These are phyloP conservation scores for Lizonia empirigonia DNA, from an alignment of 2,329 filamentous ascomycete genomes.

Conservation along the genomic window DNA sequence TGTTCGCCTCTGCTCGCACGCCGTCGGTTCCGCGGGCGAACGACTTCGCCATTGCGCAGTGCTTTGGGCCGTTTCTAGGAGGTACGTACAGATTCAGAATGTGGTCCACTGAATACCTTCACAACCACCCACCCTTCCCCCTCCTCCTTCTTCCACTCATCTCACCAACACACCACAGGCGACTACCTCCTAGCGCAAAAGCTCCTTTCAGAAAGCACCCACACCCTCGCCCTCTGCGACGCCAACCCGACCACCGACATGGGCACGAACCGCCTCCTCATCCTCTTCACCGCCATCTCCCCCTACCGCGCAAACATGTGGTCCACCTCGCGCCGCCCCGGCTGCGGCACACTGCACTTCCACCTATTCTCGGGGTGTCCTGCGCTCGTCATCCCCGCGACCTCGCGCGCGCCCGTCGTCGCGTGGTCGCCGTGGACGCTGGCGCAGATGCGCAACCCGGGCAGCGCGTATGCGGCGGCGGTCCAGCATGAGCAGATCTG, in stretches of 20 bases:
- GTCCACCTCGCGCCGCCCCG: constrained; percentile 46
- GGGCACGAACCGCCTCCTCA: constrained; percentile 42
- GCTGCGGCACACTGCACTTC: constrained; percentile 46
- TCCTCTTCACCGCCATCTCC: constrained; percentile 48
- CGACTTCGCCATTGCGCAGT: constrained; percentile 47
- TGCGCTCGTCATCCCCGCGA: constrained; percentile 46
- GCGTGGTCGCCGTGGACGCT: constrained; percentile 47
- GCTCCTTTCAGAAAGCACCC: constrained; percentile 39
- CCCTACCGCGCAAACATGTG: constrained; percentile 46
- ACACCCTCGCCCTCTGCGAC: constrained; percentile 43
- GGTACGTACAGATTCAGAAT: constrained; percentile 30
- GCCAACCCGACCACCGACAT: constrained; percentile 36
- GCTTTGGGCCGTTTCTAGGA: constrained; percentile 46
- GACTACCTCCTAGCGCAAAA: constrained; percentile 48
- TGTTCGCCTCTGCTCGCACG: constrained; percentile 44
- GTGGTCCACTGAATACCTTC: not conserved
- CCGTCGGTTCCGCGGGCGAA: constrained; percentile 39
- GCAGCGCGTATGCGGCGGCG: constrained; percentile 27
- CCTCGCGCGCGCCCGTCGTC: constrained; percentile 31
- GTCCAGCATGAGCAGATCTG: constrained; percentile 46
- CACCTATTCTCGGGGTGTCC: constrained; percentile 48
- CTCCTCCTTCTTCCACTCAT: no score
- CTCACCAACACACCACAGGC: constrained; percentile 18
- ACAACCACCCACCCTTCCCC: no score
- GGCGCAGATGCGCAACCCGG: constrained; percentile 33